Base-by-base conservation (phyloP, 1,284 basidiomycete species). In the Naganishia albida region DNA sequence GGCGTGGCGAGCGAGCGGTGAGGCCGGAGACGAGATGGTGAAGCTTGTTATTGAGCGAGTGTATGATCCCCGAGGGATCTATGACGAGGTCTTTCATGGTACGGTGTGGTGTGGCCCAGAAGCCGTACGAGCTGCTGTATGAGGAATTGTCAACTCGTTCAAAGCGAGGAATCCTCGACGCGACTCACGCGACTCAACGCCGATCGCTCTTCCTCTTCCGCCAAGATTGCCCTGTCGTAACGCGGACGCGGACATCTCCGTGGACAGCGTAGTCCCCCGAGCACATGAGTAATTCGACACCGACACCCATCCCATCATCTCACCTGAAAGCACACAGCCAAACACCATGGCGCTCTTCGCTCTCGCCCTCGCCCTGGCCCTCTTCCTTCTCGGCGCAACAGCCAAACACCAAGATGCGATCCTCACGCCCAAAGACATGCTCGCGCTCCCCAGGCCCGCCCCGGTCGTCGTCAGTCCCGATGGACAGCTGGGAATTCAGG, bases 401-500 rank as follows among this genome's bases (percentile, higher is more conserved):
- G 20, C 28, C 34, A 63, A 48, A 52, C 46, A 50, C 51, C 42
- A 40, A 20, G 25, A 53, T 18, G 30, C 54, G 49, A 48, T 86
- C 49, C 86, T 92, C 77, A 83, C 87, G 2, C 88, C 90, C 0
- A 83, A 84, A 72, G 86, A 92, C 72, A 82, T 93, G 76, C 81
- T 91, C 38, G 75, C 85, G 66, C 82, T 94, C 15, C 86, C 86
- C 1, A 82, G 91, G 51, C 88, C 92, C 0, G 85, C 85, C 0
- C 72, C 77, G 1, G 88, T 87, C 0, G 77, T 87, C 12, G 83
- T 88, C 18, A 91, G 89, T 64, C 79, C 80, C 57, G 78, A 80
- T 18, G 89, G 89, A 6, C 85, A 87, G 71, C 80, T 88, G 60
- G 86, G 85, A 6, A 73, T 93, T 57, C 83, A 89, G 30, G 80